Conservation (phyloP, 345 rosid genomes). For the Aegle marmelos region DNA sequence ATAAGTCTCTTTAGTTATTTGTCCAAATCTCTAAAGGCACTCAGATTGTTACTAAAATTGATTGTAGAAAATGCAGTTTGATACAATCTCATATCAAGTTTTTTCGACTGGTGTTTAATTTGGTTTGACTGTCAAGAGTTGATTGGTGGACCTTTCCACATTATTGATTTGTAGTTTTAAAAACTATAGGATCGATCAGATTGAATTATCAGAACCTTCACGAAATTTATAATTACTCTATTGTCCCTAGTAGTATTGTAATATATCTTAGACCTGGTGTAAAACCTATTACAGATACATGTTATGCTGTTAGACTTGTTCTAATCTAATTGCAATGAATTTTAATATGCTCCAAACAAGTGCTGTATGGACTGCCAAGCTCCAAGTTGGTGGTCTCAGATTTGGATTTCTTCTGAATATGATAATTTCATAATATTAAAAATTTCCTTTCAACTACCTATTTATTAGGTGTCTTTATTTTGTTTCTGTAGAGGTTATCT, state of each 20-base stretch:
- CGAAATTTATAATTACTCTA: neutral
- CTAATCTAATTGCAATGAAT: neutral
- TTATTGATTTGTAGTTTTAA: neutral
- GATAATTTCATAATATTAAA: neutral
- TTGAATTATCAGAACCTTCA: neutral
- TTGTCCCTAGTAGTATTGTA: neutral
- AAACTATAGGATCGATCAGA: neutral
- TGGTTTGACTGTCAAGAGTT: neutral
- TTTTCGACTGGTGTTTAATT: neutral
- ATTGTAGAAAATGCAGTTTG: neutral
- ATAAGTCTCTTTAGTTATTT: neutral
- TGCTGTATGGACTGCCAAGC: neutral
- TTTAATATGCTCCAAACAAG: neutral
- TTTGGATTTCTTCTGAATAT: neutral
- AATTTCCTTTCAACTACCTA: neutral
- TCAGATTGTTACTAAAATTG: neutral
- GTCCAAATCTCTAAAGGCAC: neutral
- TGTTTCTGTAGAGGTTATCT: conserved; percentile 54
- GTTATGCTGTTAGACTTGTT: neutral
- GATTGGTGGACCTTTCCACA: neutral
- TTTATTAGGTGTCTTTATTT: neutral
- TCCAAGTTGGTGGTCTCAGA: neutral
- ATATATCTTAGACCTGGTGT: neutral
- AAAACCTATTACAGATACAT: neutral
- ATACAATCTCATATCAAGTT: neutral